Conservation (phyloP, 1,139 yeast species). For the Diutina siamensis region DNA sequence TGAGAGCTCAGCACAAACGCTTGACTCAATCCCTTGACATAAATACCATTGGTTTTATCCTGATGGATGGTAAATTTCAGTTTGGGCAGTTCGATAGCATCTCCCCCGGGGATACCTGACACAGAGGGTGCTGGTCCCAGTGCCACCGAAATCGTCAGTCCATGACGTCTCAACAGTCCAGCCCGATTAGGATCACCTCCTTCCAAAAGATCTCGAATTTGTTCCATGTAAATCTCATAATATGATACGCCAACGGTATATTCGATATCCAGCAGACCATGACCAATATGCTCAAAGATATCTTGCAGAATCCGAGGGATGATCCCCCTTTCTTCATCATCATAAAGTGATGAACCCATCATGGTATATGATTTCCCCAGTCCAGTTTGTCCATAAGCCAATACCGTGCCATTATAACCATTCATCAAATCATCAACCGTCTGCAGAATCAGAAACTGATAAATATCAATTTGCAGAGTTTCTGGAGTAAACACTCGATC, state of each 20-base stretch:
- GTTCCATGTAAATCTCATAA: constrained; percentile 79
- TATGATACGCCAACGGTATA: constrained; percentile 48
- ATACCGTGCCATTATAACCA: constrained; percentile 78
- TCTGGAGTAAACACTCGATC: constrained; percentile 51
- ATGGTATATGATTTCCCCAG: constrained; percentile 81
- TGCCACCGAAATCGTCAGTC: not conserved
- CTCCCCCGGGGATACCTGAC: constrained; percentile 3
- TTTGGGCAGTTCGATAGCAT: not conserved
- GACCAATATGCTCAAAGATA: constrained; percentile 46
- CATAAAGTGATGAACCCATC: constrained; percentile 27
- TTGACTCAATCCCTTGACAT: constrained; percentile 58
- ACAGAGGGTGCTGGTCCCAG: not conserved
- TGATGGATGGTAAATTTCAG: constrained; percentile 47
- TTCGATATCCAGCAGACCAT: constrained; percentile 40
- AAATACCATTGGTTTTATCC: constrained; percentile 52
- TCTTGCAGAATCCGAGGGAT: constrained; percentile 66
- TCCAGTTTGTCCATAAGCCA: constrained; percentile 87
- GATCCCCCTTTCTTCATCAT: constrained; percentile 37
- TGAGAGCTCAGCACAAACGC: constrained; percentile 45
- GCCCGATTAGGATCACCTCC: constrained; percentile 1
- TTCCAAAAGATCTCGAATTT: constrained; percentile 48
- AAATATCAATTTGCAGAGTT: constrained; percentile 48
- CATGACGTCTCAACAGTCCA: not conserved
- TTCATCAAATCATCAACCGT: constrained; percentile 58
- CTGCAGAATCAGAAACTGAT: constrained; percentile 44